Evolutionary conservation across 73 alveolate species (phyloP).

Genomic region (Stentor roeselii): DNA sequence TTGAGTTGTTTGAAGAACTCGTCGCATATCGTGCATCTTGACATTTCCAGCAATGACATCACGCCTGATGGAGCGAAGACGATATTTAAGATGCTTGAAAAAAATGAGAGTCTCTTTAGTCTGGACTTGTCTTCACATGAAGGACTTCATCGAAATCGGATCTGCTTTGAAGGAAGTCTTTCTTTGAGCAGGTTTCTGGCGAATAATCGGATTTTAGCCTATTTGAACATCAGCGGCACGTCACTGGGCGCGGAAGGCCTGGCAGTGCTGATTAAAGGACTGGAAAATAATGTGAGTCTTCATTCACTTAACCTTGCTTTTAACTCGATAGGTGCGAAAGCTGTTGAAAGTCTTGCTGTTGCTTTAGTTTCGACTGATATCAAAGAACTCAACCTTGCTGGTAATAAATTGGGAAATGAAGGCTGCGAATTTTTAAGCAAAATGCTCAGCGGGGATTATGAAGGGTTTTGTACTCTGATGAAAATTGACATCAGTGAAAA

Average conservation of each 20-base stretch:
- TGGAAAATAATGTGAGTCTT: constrained; percentile 25
- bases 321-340: constrained; percentile 29
- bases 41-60: constrained; percentile 42
- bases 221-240: constrained; percentile 33
- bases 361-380: constrained; percentile 9
- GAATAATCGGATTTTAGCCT: constrained; percentile 28
- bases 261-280: constrained; percentile 34
- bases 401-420: constrained; percentile 24
- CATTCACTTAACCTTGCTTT: constrained; percentile 32
- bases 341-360: neutral
- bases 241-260: constrained; percentile 35
- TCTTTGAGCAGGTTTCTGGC: constrained; percentile 29
- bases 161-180: constrained; percentile 36
- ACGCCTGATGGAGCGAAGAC: constrained; percentile 42
- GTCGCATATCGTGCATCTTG: constrained; percentile 34
- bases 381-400: neutral
- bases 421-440: constrained; percentile 13
- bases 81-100: constrained; percentile 28
- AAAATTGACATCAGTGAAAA: constrained; percentile 34
- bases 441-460: neutral
- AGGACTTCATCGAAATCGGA: constrained; percentile 42
- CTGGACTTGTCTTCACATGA: constrained; percentile 41
- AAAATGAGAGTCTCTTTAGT: constrained; percentile 24
- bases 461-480: constrained; percentile 27
- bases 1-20: neutral